Percentiles rank a stretch among this genome's conserved stretches.
Evolutionary conservation across 2,329 filamentous ascomycete genomes (phyloP).

Genomic region (Uncinocarpus reesii): DNA sequence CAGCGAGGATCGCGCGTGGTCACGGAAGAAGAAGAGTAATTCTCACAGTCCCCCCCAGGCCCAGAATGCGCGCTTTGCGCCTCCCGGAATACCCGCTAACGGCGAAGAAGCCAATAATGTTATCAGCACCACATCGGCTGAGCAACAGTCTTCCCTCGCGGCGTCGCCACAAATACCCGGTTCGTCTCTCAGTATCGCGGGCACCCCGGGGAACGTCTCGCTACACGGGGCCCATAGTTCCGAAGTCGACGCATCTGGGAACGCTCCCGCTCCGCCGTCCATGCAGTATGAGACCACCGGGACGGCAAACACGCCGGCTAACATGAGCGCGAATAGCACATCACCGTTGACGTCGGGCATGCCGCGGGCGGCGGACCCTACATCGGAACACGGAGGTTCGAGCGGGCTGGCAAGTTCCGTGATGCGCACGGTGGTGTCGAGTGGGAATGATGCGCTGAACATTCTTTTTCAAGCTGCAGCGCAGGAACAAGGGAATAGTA

Average conservation of each 20-base stretch:
- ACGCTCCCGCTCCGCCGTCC: background rate
- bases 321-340: slow-evolving; percentile 11
- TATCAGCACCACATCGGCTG: slow-evolving; percentile 7
- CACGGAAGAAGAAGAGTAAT: slow-evolving; percentile 29
- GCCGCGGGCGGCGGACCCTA: slow-evolving; percentile 2
- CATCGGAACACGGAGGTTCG: slow-evolving; percentile 15
- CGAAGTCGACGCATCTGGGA: slow-evolving; percentile 6
- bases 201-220: slow-evolving; percentile 7
- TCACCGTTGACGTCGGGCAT: slow-evolving; percentile 13
- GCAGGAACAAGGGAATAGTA: slow-evolving; percentile 26
- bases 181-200: background rate
- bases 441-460: slow-evolving; percentile 45
- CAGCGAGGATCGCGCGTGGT: slow-evolving; percentile 35
- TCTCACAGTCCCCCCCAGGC: background rate
- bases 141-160: slow-evolving; percentile 8
- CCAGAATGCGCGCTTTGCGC: no score
- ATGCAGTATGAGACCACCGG: slow-evolving; percentile 14
- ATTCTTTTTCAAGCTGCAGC: slow-evolving; percentile 44
- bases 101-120: background rate
- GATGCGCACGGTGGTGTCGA: slow-evolving; percentile 43
- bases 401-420: slow-evolving; percentile 34
- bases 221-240: slow-evolving; percentile 10
- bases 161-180: slow-evolving; percentile 15
- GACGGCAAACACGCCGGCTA: slow-evolving; percentile 10
- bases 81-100: background rate